Evolutionary conservation across 805 yeast genomes (phyloP).

Genomic region (Huiozyma naganishii): DNA sequence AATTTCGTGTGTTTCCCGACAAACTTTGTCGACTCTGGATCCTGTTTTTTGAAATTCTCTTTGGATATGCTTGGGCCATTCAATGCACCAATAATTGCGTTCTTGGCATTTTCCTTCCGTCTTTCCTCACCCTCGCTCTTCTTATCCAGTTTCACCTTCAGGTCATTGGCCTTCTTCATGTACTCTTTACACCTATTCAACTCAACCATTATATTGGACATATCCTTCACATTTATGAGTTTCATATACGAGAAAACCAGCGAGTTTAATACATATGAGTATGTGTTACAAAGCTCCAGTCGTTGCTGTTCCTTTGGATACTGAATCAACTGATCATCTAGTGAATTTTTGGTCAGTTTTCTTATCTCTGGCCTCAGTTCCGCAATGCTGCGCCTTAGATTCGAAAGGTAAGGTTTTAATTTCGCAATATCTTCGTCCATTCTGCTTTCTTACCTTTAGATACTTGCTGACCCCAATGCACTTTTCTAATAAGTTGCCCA

Average conservation of each 20-base stretch:
- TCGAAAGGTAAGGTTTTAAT: slow-evolving; percentile 19
- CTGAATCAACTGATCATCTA: slow-evolving; percentile 22
- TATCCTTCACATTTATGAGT: slow-evolving; percentile 16
- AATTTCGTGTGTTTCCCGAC: slow-evolving; percentile 43
- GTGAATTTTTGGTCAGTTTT: slow-evolving; percentile 14
- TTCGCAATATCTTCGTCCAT: slow-evolving; percentile 18
- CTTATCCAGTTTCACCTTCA: slow-evolving; percentile 4
- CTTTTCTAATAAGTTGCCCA: too few species aligned
- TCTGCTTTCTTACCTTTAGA: neutral
- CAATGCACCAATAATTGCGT: slow-evolving; percentile 37
- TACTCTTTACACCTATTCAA: slow-evolving; percentile 56
- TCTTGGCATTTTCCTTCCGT: slow-evolving; percentile 32
- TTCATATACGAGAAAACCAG: slow-evolving; percentile 24
- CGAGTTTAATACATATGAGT: slow-evolving; percentile 22
- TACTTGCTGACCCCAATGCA: neutral
- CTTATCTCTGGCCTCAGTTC: slow-evolving; percentile 12
- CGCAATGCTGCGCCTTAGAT: slow-evolving; percentile 16
- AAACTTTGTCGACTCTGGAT: too few species aligned
- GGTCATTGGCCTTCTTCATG: slow-evolving; percentile 41
- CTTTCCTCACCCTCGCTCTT: slow-evolving; percentile 14
- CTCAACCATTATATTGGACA: slow-evolving; percentile 50
- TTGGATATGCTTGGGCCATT: slow-evolving; percentile 43
- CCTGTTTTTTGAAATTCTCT: slow-evolving; percentile 32
- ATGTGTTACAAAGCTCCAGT: slow-evolving; percentile 18
- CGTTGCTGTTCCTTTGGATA: slow-evolving; percentile 14